Base-by-base conservation (phyloP, 1,284 basidiomycete genomes). In the Baeospora myosura region DNA sequence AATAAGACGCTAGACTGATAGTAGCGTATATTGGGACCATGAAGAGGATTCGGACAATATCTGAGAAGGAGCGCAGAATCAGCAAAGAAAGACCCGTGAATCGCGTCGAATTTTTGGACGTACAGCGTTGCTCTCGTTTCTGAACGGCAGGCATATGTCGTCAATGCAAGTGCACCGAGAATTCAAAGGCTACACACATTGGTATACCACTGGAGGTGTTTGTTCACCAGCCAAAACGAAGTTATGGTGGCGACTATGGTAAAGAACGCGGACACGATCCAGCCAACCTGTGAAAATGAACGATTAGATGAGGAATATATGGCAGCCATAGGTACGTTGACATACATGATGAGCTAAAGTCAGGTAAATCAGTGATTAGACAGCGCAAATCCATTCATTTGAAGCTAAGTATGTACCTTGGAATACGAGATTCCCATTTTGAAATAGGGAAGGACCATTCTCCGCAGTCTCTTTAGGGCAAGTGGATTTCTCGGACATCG, bases 1-100 rank as follows among this genome's bases (percentile, higher is more conserved):
- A 61, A 60, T 81, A 88, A 2, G 81, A 81, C 1, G 76, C 69
- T 42, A 80, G 72, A 51, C 77, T 79, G 58, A 84, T 75, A 25
- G 74, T 57, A 11, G 81, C 78, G 55, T 88, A 88, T 28, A 88
- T 69, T 3, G 86, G 84, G 2, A 87, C 82, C 80, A 90, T 81
- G 60, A 89, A 76, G 18, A 90, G 68, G 12, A 89, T 67, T 1
- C 86, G 76, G 24, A 87, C 69, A 46, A 82, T 81, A 54, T 81
- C 80, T 83, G 46, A 24, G 12, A 25, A 36, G 36, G 17, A 44
- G 16, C 11, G 32, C 7, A 38, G 11, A 25, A 14, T 8, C 11
- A 33, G 16, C 8, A n/a, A 17, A n/a, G 23, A 26, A 17, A 22
- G 17, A 18, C n/a, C n/a, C 6, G 8, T 5, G 22, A 30, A 30